Evolutionary conservation across 441 rosid species (phyloP), one percentile per base, ranked within the genome.

Genomic region (Mallotus japonicus): DNA sequence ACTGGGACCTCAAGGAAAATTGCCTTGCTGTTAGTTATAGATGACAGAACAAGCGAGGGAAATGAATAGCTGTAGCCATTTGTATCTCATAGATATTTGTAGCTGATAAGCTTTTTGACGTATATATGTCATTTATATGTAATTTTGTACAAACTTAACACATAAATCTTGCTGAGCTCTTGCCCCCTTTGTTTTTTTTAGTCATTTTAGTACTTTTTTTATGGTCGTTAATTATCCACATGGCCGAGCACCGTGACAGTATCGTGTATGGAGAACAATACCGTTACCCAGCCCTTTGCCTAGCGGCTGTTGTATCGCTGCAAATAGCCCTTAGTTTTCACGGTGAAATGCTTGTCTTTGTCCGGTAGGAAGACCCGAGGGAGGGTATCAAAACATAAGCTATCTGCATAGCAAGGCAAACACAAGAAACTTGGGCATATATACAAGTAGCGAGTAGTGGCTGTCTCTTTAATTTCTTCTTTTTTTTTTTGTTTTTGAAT

Each of bases 61-160:
- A 65, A 17, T 12, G n/a, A 24, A 72, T 75, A 81, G 80, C 65
- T 71, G 69, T 75, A 76, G 70, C 77, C 83, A 75, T 79, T 76
- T 84, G 80, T 81, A 81, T 83, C 79, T 69, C 67, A 76, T 73
- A 76, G 82, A 69, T 66, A 74, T 59, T 63, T 66, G 65, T 79
- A 66, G 73, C 69, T 79, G 67, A 62, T 76, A 57, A 80, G 78
- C 62, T 70, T 79, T 81, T 73, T 76, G 73, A 75, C 82, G 83
- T 83, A 78, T 79, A 82, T 80, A 73, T 78, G 70, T 81, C 76
- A 71, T 78, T 80, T 75, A 58, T 70, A 55, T 78, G 71, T 81
- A 69, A 34, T 72, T 72, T 78, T 79, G 79, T 81, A 76, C 73
- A 78, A 78, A 83, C 76, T 60, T 69, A 67, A 77, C 40, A 50